A percentile compares a stretch with the other conserved stretches of the same genome.
Conservation (phyloP, 805 yeast species). For the Suhomyces emberorum region DNA sequence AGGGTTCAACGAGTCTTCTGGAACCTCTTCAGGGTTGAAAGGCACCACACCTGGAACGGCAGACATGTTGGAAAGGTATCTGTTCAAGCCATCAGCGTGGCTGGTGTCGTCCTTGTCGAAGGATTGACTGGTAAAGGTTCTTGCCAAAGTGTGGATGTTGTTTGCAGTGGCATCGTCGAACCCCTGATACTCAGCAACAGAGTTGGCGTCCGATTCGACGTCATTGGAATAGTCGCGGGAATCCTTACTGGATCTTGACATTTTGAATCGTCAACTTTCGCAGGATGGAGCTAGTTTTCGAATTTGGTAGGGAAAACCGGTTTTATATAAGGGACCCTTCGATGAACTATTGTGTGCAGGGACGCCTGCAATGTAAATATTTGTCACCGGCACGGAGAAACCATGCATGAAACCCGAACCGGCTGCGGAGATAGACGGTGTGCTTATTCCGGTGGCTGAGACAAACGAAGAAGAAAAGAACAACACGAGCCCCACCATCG, state of each 20-base stretch:
- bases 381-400: too few relatives aligned
- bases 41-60: conserved; percentile 50
- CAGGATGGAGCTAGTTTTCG: too few relatives aligned
- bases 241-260: conserved; percentile 1
- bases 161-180: conserved; percentile 8
- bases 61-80: conserved; percentile 48
- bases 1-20: conserved; percentile 53
- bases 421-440: too few relatives aligned
- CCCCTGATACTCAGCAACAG: conserved; percentile 13
- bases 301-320: too few relatives aligned
- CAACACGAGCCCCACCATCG: too few relatives aligned
- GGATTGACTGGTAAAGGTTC: conserved; percentile 18
- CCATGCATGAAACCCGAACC: too few relatives aligned
- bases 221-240: not conserved
- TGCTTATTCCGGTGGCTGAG: too few relatives aligned
- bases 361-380: too few relatives aligned
- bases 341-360: too few relatives aligned
- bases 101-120: conserved; percentile 1
- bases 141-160: conserved; percentile 21
- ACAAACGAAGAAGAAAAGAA: too few relatives aligned
- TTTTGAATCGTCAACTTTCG: too few relatives aligned
- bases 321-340: too few relatives aligned
- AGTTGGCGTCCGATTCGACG: conserved; percentile 9
- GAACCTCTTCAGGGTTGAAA: conserved; percentile 16
- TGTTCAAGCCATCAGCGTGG: conserved; percentile 11